Conservation (phyloP, 225 moss, liverwort and hornwort species). For the Pseudisothecium myosuroides region DNA sequence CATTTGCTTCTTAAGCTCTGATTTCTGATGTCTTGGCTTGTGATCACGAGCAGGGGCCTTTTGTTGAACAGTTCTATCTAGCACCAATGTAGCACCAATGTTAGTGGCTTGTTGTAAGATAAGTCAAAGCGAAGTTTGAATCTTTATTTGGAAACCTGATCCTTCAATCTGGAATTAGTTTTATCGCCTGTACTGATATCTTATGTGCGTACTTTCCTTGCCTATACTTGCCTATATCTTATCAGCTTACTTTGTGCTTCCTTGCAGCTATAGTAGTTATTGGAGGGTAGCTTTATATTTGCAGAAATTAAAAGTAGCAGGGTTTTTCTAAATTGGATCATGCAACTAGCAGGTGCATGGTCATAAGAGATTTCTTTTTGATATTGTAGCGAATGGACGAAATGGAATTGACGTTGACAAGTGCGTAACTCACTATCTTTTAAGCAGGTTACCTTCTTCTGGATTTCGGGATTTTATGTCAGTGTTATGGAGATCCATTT, state of each 20-base stretch:
- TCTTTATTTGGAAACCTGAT: background rate
- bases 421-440: conserved; percentile 25
- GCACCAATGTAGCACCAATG: background rate
- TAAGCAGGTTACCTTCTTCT: background rate
- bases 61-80: background rate
- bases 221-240: background rate
- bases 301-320: background rate
- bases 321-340: background rate
- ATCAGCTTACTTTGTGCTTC: background rate
- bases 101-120: background rate
- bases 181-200: background rate
- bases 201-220: background rate
- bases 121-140: background rate
- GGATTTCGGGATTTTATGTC: background rate
- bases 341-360: conserved; percentile 40
- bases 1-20: background rate
- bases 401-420: conserved; percentile 97
- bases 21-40: background rate
- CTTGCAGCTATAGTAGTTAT: background rate
- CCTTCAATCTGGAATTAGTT: background rate
- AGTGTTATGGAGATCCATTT: background rate
- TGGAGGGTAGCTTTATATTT: background rate
- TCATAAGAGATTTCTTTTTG: conserved; percentile 74
- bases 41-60: background rate
- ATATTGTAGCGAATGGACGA: conserved; percentile 95